Evolutionary conservation across 2,329 filamentous ascomycete species (phyloP), one percentile per base, ranked within the genome.

Genomic region (Neodidymelliopsis sp.): DNA sequence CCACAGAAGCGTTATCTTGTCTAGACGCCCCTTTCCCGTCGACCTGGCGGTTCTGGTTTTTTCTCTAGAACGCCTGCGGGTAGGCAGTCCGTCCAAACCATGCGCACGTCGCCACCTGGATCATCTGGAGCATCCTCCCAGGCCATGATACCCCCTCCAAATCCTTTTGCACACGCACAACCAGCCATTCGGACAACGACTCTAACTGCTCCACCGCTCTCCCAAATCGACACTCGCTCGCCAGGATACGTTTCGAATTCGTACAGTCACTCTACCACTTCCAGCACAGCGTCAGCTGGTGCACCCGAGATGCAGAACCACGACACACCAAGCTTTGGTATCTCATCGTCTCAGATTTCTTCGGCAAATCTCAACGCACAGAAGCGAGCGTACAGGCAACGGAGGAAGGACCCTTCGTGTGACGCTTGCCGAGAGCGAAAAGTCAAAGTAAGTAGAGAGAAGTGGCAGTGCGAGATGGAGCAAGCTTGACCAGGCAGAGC

Each of bases 361-460:
- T 73, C 77, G 18, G 77, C 81, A 27, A 80, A 79, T 62, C 72
- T 83, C 57, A 88, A 89, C 60, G 84, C 88, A 23, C 91, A 96
- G 72, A 97, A 97, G 74, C 82, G 94, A 68, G 93, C 94, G 2
- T 99, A 97, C 76, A 86, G 94, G 18, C 94, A 99, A 72, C 82
- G 94, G 59, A 84, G 94, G 61, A 99, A 99, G 70, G 94, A 99
- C 65, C 94, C 94, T 1, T 97, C 91, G 67, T 99, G 94, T 73
- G 94, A 99, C 78, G 94, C 94, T 39, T 99, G 94, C 71, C 84
- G 94, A 52, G 94, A 99, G 68, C 81, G 84, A 35, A 87, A 87
- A 74, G 84, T 87, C 58, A 87, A 87, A 76, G 81, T 83, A 70
- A 53, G 68, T 58, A 0, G 13, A 13, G 24, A 19, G 13, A 24